Conservation (phyloP, 2,329 filamentous ascomycete species). For the Grosmannia clavigera region DNA sequence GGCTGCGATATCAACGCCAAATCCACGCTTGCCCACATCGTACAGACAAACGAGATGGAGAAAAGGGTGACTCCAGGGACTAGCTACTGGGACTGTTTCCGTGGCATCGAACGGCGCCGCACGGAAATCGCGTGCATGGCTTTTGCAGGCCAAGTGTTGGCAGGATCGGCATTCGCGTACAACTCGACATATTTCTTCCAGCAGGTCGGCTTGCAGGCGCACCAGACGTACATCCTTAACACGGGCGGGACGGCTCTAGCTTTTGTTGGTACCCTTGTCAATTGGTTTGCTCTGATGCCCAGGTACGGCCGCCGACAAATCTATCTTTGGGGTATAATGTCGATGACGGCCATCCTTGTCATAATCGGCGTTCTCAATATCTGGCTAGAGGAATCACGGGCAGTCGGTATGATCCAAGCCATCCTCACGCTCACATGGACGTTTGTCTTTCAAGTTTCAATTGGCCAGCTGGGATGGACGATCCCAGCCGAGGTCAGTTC, state of each 20-base stretch:
- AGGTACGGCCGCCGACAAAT: constrained; percentile 10
- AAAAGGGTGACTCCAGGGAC: constrained; percentile 25
- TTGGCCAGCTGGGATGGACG: constrained; percentile 24
- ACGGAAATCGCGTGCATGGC: constrained; percentile 31
- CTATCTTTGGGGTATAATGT: constrained; percentile 9
- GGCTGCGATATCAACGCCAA: constrained; percentile 10
- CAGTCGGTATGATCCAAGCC: constrained; percentile 5
- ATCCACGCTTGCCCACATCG: constrained; percentile 27
- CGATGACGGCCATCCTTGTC: constrained; percentile 9
- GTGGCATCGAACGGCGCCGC: constrained; percentile 28
- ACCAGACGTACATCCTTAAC: constrained; percentile 20
- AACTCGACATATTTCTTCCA: constrained; percentile 15
- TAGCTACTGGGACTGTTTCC: constrained; percentile 35
- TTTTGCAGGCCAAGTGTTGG: constrained; percentile 17
- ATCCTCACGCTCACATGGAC: constrained; percentile 9
- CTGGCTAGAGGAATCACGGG: neutral
- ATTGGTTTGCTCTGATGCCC: constrained; percentile 10
- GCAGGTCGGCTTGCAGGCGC: constrained; percentile 18
- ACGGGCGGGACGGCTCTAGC: constrained; percentile 21
- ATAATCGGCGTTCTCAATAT: constrained; percentile 13
- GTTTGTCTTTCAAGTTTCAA: constrained; percentile 22
- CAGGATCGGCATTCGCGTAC: constrained; percentile 23
- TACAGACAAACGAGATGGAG: constrained; percentile 30
- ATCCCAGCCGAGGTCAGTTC: constrained; percentile 22
- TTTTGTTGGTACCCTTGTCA: constrained; percentile 8